These are phyloP conservation scores for Triglochin maritima DNA, from an alignment of 106 monocot species.

Conservation along the genomic window DNA sequence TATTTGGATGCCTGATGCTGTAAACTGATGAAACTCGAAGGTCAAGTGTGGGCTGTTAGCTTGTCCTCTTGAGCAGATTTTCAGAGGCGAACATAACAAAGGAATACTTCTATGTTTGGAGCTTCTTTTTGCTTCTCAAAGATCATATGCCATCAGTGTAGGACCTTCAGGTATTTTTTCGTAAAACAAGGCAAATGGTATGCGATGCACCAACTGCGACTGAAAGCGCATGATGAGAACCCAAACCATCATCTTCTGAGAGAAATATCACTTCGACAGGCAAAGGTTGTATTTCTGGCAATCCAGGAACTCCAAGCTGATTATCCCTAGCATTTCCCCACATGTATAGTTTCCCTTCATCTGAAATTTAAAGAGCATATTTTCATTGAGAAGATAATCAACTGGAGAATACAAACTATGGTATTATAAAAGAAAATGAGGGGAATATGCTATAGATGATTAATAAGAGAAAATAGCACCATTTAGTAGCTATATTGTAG, in stretches of 20 bases:
- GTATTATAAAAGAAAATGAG: background rate
- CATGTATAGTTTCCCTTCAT: slow-evolving; percentile 79
- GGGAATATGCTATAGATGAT: background rate
- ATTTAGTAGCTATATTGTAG: too few relatives aligned
- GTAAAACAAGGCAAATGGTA: slow-evolving; percentile 70
- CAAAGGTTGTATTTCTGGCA: slow-evolving; percentile 50
- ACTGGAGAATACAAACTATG: too few relatives aligned
- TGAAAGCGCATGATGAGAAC: slow-evolving; percentile 52
- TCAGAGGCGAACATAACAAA: too few relatives aligned
- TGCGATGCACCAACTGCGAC: slow-evolving; percentile 86
- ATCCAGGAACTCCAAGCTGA: slow-evolving; percentile 77
- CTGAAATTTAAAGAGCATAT: slow-evolving; percentile 18
- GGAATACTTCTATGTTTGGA: too few relatives aligned
- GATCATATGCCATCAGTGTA: too few relatives aligned
- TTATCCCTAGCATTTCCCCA: slow-evolving; percentile 90
- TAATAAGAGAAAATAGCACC: too few relatives aligned
- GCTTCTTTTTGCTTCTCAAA: too few relatives aligned
- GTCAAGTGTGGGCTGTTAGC: too few relatives aligned
- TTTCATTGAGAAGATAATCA: too few relatives aligned
- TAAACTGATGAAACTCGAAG: too few relatives aligned
- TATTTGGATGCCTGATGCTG: too few relatives aligned
- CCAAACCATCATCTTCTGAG: slow-evolving; percentile 48
- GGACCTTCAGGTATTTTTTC: slow-evolving; percentile 11
- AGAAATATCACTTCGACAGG: slow-evolving; percentile 87
- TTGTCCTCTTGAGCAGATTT: too few relatives aligned